phyloP scores from a whole-genome alignment of 345 rosid genomes.

The Odontarrhena argentea region DNA sequence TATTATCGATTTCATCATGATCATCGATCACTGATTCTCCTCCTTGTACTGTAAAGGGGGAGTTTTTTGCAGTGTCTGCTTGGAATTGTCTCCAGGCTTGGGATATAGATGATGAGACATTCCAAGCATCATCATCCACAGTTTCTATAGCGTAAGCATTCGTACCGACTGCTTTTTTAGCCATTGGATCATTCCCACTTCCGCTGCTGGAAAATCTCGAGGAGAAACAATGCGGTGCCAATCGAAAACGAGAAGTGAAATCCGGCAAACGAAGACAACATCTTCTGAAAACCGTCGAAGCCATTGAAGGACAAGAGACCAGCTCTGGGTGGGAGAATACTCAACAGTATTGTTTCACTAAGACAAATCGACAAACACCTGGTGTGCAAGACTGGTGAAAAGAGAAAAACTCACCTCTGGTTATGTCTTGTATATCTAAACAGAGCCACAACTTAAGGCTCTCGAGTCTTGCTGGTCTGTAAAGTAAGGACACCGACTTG shows the following conservation, averaged over 20 bases:
- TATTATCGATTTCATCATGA: constrained; percentile 71
- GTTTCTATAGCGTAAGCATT: constrained; percentile 57
- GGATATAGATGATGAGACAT: constrained; percentile 61
- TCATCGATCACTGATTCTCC: constrained; percentile 34
- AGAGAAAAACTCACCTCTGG: background rate
- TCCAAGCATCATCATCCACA: constrained; percentile 76
- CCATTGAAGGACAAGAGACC: constrained; percentile 33
- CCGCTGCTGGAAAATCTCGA: constrained; percentile 32
- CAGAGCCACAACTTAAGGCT: background rate
- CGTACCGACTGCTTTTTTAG: constrained; percentile 1
- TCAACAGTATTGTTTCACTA: constrained; percentile 17
- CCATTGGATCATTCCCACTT: constrained; percentile 3
- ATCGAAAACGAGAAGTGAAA: constrained; percentile 26
- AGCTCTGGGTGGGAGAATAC: background rate
- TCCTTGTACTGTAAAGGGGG: constrained; percentile 25
- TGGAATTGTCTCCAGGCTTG: constrained; percentile 50
- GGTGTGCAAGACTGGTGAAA: constrained; percentile 16
- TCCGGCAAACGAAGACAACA: constrained; percentile 10
- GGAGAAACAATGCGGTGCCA: constrained; percentile 34
- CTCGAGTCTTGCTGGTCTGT: constrained; percentile 1
- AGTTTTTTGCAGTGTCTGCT: constrained; percentile 11
- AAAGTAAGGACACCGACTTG: background rate
- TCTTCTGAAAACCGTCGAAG: constrained; percentile 38
- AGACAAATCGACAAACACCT: constrained; percentile 40
- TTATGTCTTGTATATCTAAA: background rate